A percentile compares a stretch with the other conserved stretches of the same genome.
Conservation (phyloP, 1,139 yeast species). For the Meyerozyma athensensis region DNA sequence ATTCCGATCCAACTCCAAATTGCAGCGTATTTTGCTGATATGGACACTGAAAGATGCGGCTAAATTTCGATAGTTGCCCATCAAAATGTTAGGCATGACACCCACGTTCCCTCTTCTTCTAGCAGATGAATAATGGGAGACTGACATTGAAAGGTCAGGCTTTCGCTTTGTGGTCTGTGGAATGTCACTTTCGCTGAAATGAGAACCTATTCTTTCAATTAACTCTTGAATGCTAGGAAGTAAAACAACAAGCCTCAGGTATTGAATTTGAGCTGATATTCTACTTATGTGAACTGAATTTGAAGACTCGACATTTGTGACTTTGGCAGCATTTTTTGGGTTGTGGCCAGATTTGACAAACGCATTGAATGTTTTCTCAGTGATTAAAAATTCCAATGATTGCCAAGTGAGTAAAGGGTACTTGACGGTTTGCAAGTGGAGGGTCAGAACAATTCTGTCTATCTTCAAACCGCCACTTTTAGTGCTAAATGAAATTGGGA, state of each 20-base stretch:
- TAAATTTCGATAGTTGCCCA: not conserved
- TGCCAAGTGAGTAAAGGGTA: not conserved
- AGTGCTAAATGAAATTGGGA: conserved; percentile 38
- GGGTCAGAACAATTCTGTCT: conserved; percentile 19
- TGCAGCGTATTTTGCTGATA: not conserved
- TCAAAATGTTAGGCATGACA: not conserved
- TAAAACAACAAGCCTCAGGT: not conserved
- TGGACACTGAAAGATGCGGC: conserved; percentile 1
- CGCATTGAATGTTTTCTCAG: not conserved
- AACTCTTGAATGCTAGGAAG: not conserved
- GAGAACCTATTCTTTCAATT: not conserved
- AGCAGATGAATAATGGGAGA: not conserved
- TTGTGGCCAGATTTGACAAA: not conserved
- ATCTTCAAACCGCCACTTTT: conserved; percentile 24
- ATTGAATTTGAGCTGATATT: not conserved
- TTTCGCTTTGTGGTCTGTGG: not conserved
- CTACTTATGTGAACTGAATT: not conserved
- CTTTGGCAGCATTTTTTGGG: not conserved
- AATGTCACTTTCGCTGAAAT: not conserved
- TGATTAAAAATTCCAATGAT: not conserved
- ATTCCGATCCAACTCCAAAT: not conserved
- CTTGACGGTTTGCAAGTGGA: not conserved
- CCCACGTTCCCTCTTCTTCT: conserved; percentile 1
- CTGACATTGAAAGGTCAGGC: conserved; percentile 1
- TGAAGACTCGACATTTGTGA: not conserved